Base-by-base conservation (phyloP, 257 asterid genomes). In the Prunella vulgaris region DNA sequence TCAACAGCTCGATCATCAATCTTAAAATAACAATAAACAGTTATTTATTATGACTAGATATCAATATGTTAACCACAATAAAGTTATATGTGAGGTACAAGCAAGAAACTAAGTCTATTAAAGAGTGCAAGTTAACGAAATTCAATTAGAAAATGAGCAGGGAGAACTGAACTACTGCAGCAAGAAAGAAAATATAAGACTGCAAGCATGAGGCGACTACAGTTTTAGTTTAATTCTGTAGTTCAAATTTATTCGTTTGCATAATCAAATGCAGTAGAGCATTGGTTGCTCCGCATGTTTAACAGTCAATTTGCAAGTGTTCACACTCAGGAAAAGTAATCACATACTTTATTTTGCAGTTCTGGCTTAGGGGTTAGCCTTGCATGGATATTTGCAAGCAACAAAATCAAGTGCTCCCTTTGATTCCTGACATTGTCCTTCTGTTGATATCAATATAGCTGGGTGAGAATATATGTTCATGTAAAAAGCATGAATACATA, bases 1-100 rank as follows among this genome's bases (percentile, higher is more conserved):
- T 85, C 85, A 68, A 84, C 92, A 64, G 95, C 96, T 61, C 96
- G 90, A 66, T 87, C 90, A 73, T 87, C 95, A 76, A 89, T 91
- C 96, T 87, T 76, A 48, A 46, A 74, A 53, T 35, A 71, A 18
- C 35, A 56, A 30, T 30, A 25, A 66, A 22, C 18, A 70, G 54
- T 42, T 72, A 71, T 60, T 13, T 59, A 68, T 46, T 53, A 52
- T 53, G 68, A 69, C 64, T 21, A 69, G 46, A 24, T 49, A 60
- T 57, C 13, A 38, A 49, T 59, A 27, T 46, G 54, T 62, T 32
- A 18, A 61, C 42, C 57, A 33, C 44, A 64, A 42, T 27, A 20
- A 42, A 10, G 62, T 10, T 42, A 42, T 14, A 18, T 17, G 24
- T 59, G 40, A 48, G 66, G 66, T 15, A 59, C 52, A 28, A 66